Conservation (phyloP, 306 rosid genomes). For the Inga oerstediana region DNA sequence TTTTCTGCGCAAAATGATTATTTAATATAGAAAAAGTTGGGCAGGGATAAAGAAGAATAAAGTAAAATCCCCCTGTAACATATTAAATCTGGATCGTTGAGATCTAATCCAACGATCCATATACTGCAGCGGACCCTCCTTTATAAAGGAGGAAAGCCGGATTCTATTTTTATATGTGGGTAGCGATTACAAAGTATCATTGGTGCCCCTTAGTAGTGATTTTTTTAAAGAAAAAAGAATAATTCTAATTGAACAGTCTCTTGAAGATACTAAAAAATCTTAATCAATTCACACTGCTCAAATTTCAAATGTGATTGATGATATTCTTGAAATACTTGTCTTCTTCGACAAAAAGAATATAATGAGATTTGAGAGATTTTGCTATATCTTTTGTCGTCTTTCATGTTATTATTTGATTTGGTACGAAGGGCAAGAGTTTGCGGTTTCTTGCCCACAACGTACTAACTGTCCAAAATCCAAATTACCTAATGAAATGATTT, state of each 20-base stretch:
- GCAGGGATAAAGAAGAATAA: not conserved
- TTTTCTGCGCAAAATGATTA: not conserved
- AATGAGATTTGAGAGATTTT: not conserved
- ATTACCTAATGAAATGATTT: not conserved
- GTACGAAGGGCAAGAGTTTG: not conserved
- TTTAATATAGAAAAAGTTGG: not conserved
- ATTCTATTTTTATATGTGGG: not conserved
- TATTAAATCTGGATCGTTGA: no score
- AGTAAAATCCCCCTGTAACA: not conserved
- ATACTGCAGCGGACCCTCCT: no score
- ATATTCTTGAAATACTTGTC: not conserved
- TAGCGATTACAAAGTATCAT: not conserved
- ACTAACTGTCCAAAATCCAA: not conserved
- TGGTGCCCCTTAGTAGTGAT: not conserved
- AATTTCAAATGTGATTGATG: not conserved
- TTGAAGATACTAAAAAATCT: not conserved
- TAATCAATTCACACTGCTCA: not conserved
- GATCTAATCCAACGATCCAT: no score
- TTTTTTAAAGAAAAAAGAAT: not conserved
- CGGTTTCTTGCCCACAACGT: not conserved
- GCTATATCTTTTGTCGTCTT: not conserved
- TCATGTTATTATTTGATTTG: not conserved
- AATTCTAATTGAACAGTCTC: not conserved
- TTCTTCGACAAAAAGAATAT: not conserved
- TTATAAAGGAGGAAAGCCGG: no score